These are phyloP conservation scores for Streptanthus diversifolius DNA, from an alignment of 345 rosid genomes.

Conservation along the genomic window DNA sequence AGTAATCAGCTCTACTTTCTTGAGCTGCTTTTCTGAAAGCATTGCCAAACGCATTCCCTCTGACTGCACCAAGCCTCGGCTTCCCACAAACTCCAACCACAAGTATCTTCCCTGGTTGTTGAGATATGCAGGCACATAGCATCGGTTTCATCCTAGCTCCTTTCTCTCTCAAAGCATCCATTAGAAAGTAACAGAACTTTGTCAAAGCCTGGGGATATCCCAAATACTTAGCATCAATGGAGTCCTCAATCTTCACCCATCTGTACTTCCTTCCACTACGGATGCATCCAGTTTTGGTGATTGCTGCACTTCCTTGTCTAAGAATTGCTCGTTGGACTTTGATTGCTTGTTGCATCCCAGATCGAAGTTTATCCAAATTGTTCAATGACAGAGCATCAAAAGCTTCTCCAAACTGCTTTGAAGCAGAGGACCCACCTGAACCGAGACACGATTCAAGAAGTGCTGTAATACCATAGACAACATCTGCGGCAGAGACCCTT, in stretches of 20 bases:
- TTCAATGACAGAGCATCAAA: conserved; percentile 82
- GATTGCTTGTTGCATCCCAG: conserved; percentile 94
- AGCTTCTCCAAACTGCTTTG: conserved; percentile 88
- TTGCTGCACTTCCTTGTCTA: conserved; percentile 92
- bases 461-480: conserved; percentile 91
- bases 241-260: conserved; percentile 92
- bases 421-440: conserved; percentile 74
- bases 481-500: conserved; percentile 94
- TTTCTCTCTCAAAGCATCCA: conserved; percentile 96
- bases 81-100: conserved; percentile 92
- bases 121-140: conserved; percentile 77
- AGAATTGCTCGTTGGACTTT: conserved; percentile 84
- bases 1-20: conserved; percentile 77
- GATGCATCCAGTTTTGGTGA: conserved; percentile 72
- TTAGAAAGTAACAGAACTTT: conserved; percentile 86
- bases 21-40: conserved; percentile 86
- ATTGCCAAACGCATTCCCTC: conserved; percentile 86
- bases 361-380: conserved; percentile 67
- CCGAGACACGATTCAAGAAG: conserved; percentile 87
- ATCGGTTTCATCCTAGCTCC: conserved; percentile 92
- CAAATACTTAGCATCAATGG: conserved; percentile 62
- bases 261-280: conserved; percentile 92
- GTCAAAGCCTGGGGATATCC: conserved; percentile 96
- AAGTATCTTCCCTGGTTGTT: conserved; percentile 65
- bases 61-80: conserved; percentile 85